These are phyloP conservation scores for Paramyrothecium sp. DNA, from an alignment of 2,329 filamentous ascomycete species.

Conservation along the genomic window DNA sequence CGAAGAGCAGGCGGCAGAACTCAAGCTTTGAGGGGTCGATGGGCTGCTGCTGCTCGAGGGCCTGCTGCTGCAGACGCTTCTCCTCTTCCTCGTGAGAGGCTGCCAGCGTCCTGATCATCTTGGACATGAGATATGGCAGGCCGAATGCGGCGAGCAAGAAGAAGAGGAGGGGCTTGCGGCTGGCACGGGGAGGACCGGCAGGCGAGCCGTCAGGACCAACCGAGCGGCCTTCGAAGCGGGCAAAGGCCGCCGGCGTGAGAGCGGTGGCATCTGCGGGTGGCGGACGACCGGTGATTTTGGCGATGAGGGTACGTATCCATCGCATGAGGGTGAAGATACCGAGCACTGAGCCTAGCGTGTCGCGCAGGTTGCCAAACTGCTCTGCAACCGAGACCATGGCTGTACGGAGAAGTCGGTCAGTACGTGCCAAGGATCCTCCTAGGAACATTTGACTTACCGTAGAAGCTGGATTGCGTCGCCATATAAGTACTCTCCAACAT, in stretches of 20 bases:
- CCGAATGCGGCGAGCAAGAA: slow-evolving; percentile 94
- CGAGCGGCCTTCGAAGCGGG: slow-evolving; percentile 75
- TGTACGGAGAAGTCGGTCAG: slow-evolving; percentile 30
- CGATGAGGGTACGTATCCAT: slow-evolving; percentile 88
- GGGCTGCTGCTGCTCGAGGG: slow-evolving; percentile 49
- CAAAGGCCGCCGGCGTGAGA: slow-evolving; percentile 88
- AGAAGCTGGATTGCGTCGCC: slow-evolving; percentile 98
- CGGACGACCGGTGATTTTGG: slow-evolving; percentile 89
- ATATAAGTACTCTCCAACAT: slow-evolving; percentile 99
- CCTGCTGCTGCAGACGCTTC: slow-evolving; percentile 49
- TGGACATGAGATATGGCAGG: slow-evolving; percentile 94
- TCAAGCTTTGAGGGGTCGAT: slow-evolving; percentile 90
- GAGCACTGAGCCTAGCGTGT: slow-evolving; percentile 88
- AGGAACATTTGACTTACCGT: slow-evolving; percentile 60
- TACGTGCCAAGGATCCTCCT: background rate
- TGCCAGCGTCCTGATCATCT: slow-evolving; percentile 84
- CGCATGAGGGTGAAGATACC: slow-evolving; percentile 95
- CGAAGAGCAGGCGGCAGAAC: slow-evolving; percentile 92
- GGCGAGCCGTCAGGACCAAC: slow-evolving; percentile 61
- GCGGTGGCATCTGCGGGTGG: slow-evolving; percentile 83
- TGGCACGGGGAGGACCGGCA: slow-evolving; percentile 60
- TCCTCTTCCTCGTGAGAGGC: slow-evolving; percentile 83
- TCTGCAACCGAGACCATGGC: slow-evolving; percentile 98
- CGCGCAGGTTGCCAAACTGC: slow-evolving; percentile 89
- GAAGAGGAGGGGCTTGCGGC: slow-evolving; percentile 93